These are phyloP conservation scores for Coemansia sp. DNA, from an alignment of 192 early-diverging fungal species.

Conservation along the genomic window DNA sequence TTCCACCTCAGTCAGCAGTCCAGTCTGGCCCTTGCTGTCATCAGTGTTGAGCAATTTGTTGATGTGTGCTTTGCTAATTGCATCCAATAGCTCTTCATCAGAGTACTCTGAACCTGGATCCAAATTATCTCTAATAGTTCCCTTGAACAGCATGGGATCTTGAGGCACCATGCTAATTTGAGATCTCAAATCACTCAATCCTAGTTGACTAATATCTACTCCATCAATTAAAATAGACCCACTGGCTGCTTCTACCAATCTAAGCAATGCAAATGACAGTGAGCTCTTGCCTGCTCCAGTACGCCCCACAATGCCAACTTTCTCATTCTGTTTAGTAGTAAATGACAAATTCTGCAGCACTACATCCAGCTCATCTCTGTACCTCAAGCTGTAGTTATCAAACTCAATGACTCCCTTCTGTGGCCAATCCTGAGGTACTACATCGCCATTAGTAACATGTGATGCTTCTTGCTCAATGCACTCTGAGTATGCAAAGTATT, in stretches of 20 bases:
- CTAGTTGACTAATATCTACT: slow-evolving; percentile 54
- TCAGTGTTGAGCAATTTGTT: slow-evolving; percentile 31
- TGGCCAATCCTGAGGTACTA: slow-evolving; percentile 60
- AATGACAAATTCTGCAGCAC: slow-evolving; percentile 49
- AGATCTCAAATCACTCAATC: slow-evolving; percentile 57
- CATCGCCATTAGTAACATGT: slow-evolving; percentile 52
- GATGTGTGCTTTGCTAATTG: slow-evolving; percentile 45
- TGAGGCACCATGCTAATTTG: slow-evolving; percentile 63
- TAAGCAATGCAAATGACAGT: slow-evolving; percentile 59
- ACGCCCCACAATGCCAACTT: slow-evolving; percentile 80
- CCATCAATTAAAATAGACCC: slow-evolving; percentile 61
- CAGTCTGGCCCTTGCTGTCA: neutral
- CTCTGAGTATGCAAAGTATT: slow-evolving; percentile 8
- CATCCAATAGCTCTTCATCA: slow-evolving; percentile 64
- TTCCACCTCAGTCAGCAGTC: slow-evolving; percentile 6
- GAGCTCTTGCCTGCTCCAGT: slow-evolving; percentile 74
- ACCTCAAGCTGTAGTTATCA: slow-evolving; percentile 22
- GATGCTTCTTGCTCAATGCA: slow-evolving; percentile 53
- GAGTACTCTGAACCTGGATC: slow-evolving; percentile 58
- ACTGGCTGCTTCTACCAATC: slow-evolving; percentile 58
- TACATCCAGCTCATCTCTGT: neutral
- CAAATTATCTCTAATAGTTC: slow-evolving; percentile 67
- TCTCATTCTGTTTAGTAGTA: slow-evolving; percentile 56
- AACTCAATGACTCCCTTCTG: slow-evolving; percentile 61
- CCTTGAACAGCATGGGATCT: slow-evolving; percentile 65